A percentile compares a stretch with the other conserved stretches of the same genome.
Evolutionary conservation across 495 filamentous ascomycete genomes (phyloP).

Genomic region (Penicillium psychrofluorescens): DNA sequence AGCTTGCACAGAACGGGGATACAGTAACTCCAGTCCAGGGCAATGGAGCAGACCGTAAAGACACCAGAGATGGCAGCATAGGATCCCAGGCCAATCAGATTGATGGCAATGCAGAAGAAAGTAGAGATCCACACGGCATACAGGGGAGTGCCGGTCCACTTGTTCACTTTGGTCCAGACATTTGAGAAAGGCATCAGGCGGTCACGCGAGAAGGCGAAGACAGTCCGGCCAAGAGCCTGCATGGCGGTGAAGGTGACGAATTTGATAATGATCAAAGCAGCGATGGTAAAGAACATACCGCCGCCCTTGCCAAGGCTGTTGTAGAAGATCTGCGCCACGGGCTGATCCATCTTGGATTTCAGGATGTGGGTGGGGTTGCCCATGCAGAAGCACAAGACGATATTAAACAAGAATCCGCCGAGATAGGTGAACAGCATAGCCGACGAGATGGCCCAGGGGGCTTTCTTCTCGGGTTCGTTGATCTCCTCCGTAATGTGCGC

Average conservation of each 20-base stretch:
- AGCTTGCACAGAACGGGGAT: constrained; percentile 59
- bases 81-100: constrained; percentile 55
- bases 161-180: constrained; percentile 48
- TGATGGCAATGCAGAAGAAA: constrained; percentile 50
- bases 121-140: constrained; percentile 55
- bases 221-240: constrained; percentile 53
- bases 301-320: constrained; percentile 50
- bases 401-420: constrained; percentile 54
- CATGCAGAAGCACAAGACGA: constrained; percentile 57
- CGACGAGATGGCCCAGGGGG: constrained; percentile 53
- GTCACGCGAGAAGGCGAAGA: constrained; percentile 58
- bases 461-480: constrained; percentile 47
- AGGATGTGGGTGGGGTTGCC: constrained; percentile 43
- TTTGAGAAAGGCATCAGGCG: constrained; percentile 47
- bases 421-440: constrained; percentile 57
- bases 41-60: constrained; percentile 57
- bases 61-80: constrained; percentile 54
- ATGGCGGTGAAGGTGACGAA: constrained; percentile 55
- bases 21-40: constrained; percentile 56
- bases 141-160: constrained; percentile 49
- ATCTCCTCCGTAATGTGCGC: constrained; percentile 60
- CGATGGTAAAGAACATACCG: constrained; percentile 54
- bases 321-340: constrained; percentile 60
- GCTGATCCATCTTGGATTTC: constrained; percentile 41
- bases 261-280: constrained; percentile 44